A percentile compares a stretch with the other conserved stretches of the same genome.
phyloP scores from a whole-genome alignment of 805 yeast genomes.

The Candida succiphila region DNA sequence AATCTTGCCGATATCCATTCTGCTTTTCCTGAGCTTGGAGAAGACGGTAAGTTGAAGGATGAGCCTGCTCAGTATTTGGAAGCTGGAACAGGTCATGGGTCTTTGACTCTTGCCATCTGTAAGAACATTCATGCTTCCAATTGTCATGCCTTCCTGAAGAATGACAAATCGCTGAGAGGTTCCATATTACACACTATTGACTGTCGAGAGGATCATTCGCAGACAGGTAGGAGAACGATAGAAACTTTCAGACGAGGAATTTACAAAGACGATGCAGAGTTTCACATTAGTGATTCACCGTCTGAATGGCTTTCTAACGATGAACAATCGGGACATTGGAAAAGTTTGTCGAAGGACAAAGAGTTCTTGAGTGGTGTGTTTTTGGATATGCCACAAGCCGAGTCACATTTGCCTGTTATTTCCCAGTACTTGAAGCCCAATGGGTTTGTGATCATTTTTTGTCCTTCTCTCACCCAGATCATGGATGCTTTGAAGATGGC shows the following conservation, averaged over 20 bases:
- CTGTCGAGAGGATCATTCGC: slow-evolving; percentile 26
- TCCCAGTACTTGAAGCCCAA: slow-evolving; percentile 27
- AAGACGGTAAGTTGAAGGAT: slow-evolving; percentile 2
- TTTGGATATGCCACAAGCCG: slow-evolving; percentile 36
- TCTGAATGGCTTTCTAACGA: slow-evolving; percentile 24
- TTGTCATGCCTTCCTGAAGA: slow-evolving; percentile 15
- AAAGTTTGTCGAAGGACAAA: slow-evolving; percentile 5
- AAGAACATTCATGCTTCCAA: slow-evolving; percentile 34
- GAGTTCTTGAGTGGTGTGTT: slow-evolving; percentile 33
- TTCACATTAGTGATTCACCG: slow-evolving; percentile 32
- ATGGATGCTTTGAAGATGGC: slow-evolving; percentile 27
- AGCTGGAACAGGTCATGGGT: slow-evolving; percentile 50
- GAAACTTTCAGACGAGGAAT: slow-evolving; percentile 31
- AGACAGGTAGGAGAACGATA: slow-evolving; percentile 30
- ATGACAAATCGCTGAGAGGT: slow-evolving; percentile 22
- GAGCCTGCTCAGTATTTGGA: slow-evolving; percentile 33
- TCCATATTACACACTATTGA: slow-evolving; percentile 39
- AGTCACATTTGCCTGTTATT: slow-evolving; percentile 22
- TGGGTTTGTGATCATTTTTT: slow-evolving; percentile 33
- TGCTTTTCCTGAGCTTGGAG: slow-evolving; percentile 23
- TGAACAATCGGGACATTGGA: slow-evolving; percentile 15
- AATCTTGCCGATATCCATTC: slow-evolving; percentile 35
- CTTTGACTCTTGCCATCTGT: slow-evolving; percentile 33
- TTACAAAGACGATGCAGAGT: slow-evolving; percentile 34
- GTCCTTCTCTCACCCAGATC: slow-evolving; percentile 40